phyloP scores from a whole-genome alignment of 495 filamentous ascomycete genomes.

The Friedmanniomyces endolithicus region DNA sequence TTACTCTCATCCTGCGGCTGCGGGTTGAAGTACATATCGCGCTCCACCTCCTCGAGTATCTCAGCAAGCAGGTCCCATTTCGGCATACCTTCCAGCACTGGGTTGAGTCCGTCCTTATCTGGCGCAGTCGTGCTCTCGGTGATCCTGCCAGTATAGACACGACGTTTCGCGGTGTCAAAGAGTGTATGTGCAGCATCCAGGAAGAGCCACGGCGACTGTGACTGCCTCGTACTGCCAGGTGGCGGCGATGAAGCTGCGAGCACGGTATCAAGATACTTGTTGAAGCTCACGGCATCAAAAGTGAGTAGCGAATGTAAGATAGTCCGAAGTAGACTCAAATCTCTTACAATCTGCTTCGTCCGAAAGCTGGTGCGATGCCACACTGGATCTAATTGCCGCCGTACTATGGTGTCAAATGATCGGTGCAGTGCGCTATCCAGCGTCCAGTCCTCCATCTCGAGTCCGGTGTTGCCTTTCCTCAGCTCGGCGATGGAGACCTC shows the following conservation, averaged over 20 bases:
- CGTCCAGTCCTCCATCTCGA: conserved; percentile 98
- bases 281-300: conserved; percentile 82
- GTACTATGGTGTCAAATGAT: conserved; percentile 79
- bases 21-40: conserved; percentile 78
- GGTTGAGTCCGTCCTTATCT: conserved; percentile 55
- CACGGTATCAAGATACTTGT: conserved; percentile 88
- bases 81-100: conserved; percentile 86
- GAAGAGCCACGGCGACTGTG: conserved; percentile 91
- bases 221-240: conserved; percentile 74
- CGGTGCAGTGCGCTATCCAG: conserved; percentile 86
- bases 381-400: conserved; percentile 85
- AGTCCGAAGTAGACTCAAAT: conserved; percentile 72
- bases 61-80: conserved; percentile 86
- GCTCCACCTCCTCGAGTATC: conserved; percentile 83
- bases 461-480: conserved; percentile 72
- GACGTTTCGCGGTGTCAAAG: conserved; percentile 76
- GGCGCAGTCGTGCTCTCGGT: conserved; percentile 30
- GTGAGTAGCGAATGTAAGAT: conserved; percentile 75
- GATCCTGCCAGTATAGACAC: conserved; percentile 71
- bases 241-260: conserved; percentile 80
- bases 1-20: conserved; percentile 67
- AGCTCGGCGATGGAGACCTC: conserved; percentile 86
- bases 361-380: conserved; percentile 96
- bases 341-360: conserved; percentile 83
- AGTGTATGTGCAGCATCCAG: conserved; percentile 90